phyloP scores from a whole-genome alignment of 768 basidiomycete genomes.

The Suillus subalutaceus region DNA sequence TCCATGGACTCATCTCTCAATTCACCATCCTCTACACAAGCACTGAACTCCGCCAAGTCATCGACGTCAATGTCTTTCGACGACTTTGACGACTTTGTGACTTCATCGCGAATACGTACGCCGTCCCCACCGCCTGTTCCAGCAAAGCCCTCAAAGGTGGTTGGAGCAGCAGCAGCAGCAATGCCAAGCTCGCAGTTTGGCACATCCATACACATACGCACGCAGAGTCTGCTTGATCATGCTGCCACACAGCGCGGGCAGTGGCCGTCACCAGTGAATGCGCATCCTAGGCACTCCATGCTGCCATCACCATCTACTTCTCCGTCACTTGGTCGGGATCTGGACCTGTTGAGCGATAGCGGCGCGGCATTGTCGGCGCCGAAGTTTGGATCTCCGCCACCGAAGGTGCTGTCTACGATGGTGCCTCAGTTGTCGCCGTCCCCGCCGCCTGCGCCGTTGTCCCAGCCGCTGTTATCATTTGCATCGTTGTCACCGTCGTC shows the following conservation, averaged over 20 bases:
- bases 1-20: constrained; percentile 25
- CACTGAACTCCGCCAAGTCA: constrained; percentile 21
- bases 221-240: constrained; percentile 56
- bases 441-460: constrained; percentile 14
- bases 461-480: constrained; percentile 21
- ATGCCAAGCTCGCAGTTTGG: constrained; percentile 14
- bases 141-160: constrained; percentile 32
- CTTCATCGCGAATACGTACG: constrained; percentile 41
- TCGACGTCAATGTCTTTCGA: constrained; percentile 38
- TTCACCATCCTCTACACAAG: constrained; percentile 25
- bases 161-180: constrained; percentile 16
- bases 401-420: constrained; percentile 15
- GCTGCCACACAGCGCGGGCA: constrained; percentile 51
- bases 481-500: constrained; percentile 21
- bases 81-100: constrained; percentile 52
- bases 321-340: background rate
- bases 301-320: constrained; percentile 26
- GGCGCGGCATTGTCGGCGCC: constrained; percentile 13
- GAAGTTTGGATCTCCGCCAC: constrained; percentile 12
- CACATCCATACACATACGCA: constrained; percentile 49
- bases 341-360: constrained; percentile 7
- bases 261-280: constrained; percentile 38
- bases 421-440: constrained; percentile 22
- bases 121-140: constrained; percentile 52
- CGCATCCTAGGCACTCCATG: constrained; percentile 25